Evolutionary conservation across 1,284 basidiomycete species (phyloP).

Genomic region (Cryptococcus amylolentus): DNA sequence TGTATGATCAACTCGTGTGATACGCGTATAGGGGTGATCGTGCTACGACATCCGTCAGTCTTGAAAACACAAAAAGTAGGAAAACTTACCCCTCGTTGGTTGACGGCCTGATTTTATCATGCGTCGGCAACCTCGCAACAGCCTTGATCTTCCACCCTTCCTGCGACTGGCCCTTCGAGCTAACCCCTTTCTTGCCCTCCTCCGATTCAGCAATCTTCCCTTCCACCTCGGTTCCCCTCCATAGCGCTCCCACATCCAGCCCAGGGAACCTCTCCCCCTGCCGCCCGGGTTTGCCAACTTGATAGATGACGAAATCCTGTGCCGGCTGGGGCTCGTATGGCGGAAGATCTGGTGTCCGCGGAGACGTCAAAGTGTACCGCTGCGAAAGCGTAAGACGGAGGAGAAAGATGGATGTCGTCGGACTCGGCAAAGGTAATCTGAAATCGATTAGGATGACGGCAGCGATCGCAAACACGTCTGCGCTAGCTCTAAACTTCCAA

Average conservation of each 20-base stretch:
- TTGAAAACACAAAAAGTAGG: too few relatives aligned
- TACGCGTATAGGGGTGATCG: constrained; percentile 46
- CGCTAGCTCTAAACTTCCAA: constrained; percentile 37
- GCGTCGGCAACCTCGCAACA: constrained; percentile 41
- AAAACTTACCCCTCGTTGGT: constrained; percentile 43
- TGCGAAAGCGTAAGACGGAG: constrained; percentile 41
- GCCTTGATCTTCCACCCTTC: constrained; percentile 35
- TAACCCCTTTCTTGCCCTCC: not conserved
- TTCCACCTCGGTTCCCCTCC: constrained; percentile 36
- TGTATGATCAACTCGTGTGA: constrained; percentile 40
- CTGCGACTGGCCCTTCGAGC: constrained; percentile 2
- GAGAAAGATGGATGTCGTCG: constrained; percentile 43
- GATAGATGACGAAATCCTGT: constrained; percentile 34
- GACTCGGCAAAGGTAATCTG: constrained; percentile 31
- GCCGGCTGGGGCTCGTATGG: constrained; percentile 31
- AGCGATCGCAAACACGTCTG: constrained; percentile 44
- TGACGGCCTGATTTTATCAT: constrained; percentile 44
- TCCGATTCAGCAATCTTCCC: constrained; percentile 11
- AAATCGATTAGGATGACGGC: constrained; percentile 39
- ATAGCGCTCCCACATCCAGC: constrained; percentile 30
- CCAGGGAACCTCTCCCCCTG: constrained; percentile 29
- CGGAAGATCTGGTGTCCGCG: constrained; percentile 37
- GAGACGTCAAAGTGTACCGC: constrained; percentile 36
- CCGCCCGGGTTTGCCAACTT: constrained; percentile 32
- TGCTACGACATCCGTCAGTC: constrained; percentile 17